These are phyloP conservation scores for Penicillium diatomitis DNA, from an alignment of 495 filamentous ascomycete species.

Conservation along the genomic window DNA sequence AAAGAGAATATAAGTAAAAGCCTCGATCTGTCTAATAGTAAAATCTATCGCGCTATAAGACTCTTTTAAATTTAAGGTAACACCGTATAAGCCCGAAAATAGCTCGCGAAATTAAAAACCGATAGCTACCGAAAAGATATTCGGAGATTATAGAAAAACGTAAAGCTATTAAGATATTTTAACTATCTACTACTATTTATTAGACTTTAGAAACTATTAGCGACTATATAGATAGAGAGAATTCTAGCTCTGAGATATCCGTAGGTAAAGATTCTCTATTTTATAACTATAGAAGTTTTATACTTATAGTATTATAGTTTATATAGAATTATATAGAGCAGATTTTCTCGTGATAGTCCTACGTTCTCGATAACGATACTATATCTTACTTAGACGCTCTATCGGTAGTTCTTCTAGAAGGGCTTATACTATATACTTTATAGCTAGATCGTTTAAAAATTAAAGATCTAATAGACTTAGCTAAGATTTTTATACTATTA, in stretches of 20 bases:
- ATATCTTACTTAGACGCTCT: not conserved
- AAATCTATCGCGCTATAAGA: conserved; percentile 11
- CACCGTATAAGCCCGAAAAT: not conserved
- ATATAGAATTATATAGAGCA: not conserved
- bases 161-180: not conserved
- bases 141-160: conserved; percentile 1
- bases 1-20: conserved; percentile 6
- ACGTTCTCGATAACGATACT: not conserved
- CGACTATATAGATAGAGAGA: conserved; percentile 2
- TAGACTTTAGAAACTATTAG: conserved; percentile 6
- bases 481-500: not conserved
- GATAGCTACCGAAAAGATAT: conserved; percentile 4
- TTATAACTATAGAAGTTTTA: too few species aligned
- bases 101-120: conserved; percentile 3
- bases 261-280: conserved; percentile 1
- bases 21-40: conserved; percentile 4
- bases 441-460: not conserved
- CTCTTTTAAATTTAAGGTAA: conserved; percentile 6
- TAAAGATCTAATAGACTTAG: not conserved
- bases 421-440: not conserved
- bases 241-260: conserved; percentile 4
- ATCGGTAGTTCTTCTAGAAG: not conserved
- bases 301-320: not conserved
- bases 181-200: conserved; percentile 7
- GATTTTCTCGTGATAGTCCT: conserved; percentile 2